Evolutionary conservation across 768 basidiomycete species (phyloP).

Genomic region (Lactarius vividus): DNA sequence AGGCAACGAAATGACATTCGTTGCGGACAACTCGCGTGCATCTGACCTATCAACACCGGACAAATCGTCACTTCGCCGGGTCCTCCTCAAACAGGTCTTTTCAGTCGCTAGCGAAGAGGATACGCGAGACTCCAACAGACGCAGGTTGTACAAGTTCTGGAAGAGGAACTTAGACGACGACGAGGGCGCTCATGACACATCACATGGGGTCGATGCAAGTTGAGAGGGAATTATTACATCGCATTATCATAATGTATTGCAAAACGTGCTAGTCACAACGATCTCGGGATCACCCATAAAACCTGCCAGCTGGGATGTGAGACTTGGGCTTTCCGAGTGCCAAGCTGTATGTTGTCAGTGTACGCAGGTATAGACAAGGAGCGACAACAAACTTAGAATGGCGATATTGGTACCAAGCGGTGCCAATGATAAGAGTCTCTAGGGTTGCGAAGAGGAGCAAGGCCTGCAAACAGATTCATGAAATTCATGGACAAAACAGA

Average conservation of each 20-base stretch:
- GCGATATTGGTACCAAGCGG: conserved; percentile 31
- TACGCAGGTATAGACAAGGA: not conserved
- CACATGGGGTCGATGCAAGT: conserved; percentile 11
- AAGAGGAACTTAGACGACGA: conserved; percentile 55
- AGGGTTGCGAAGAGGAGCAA: conserved; percentile 31
- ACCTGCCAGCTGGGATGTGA: conserved; percentile 14
- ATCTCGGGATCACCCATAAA: not conserved
- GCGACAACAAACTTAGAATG: conserved; percentile 28
- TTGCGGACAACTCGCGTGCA: conserved; percentile 56
- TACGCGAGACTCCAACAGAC: conserved; percentile 74
- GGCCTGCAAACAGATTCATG: conserved; percentile 21
- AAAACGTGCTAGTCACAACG: not conserved
- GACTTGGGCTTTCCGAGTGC: conserved; percentile 11
- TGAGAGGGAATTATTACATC: conserved; percentile 7
- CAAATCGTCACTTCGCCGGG: conserved; percentile 44
- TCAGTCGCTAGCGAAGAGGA: conserved; percentile 68
- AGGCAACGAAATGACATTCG: conserved; percentile 40
- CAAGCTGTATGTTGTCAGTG: not conserved
- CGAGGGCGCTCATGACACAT: conserved; percentile 29
- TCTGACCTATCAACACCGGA: conserved; percentile 39
- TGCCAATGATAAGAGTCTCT: conserved; percentile 29
- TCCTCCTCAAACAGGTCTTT: conserved; percentile 63
- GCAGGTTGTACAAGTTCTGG: conserved; percentile 83
- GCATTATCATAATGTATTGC: not conserved
- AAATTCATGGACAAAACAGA: not conserved